Evolutionary conservation across 345 rosid genomes (phyloP), one percentile per base, ranked within the genome.

Genomic region (Erysimum cheiranthoides): DNA sequence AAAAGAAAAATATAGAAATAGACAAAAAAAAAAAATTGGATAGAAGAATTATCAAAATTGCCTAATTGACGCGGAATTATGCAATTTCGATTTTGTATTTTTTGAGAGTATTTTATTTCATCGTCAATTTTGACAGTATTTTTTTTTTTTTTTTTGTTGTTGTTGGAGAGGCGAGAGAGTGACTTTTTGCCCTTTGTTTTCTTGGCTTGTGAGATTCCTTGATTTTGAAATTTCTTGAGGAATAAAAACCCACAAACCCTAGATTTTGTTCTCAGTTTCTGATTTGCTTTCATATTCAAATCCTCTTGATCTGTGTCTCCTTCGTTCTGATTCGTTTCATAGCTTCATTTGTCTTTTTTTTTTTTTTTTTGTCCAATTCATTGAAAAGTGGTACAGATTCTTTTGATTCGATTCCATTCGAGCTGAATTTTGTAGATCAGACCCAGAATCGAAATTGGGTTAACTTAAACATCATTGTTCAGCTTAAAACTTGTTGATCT

Each of bases 221-320:
- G 61, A 64, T 68, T 81, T 69, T 59, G 12, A 70, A 66, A 13
- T 21, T 52, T 61, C 12, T 47, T 47, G 13, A 16, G 39, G 39
- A 62, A 80, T 49, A 43, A 79, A 82, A 66, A 76, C 82, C 81
- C 78, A 59, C 76, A 63, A 80, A 77, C 84, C 87, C 84, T 78
- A 70, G 67, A 70, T 78, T 78, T 49, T 64, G 10, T 14, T 27
- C 61, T 54, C 36, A 6, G 5, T 13, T 17, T 18, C 61, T 27
- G 5, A 21, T 61, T 28, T n/a, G 14, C 7, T 34, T 81, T 42
- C n/a, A n/a, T n/a, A 45, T 46, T 47, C 30, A 14, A 27, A 25
- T 30, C 14, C 45, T 53, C 73, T 62, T 57, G 73, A 80, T 80
- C 79, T 14, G 43, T 82, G 51, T 42, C 61, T 31, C 28, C 51